Evolutionary conservation across 2,329 filamentous ascomycete species (phyloP).

Genomic region (Venturiaceae sp.): DNA sequence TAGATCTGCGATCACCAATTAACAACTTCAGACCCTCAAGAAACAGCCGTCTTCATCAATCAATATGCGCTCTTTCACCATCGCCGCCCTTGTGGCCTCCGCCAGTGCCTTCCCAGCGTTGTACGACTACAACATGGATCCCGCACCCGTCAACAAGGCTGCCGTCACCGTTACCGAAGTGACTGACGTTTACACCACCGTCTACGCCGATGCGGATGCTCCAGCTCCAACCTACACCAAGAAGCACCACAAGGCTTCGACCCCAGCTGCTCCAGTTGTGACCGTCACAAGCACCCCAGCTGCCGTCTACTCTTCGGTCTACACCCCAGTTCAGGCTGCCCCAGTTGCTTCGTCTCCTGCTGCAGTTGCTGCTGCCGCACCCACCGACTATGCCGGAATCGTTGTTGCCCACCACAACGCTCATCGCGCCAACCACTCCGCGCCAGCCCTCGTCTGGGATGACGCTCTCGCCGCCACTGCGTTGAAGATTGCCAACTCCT

Average conservation of each 20-base stretch:
- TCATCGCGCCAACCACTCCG: constrained; percentile 76
- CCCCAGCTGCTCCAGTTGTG: neutral
- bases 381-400: neutral
- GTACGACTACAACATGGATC: neutral
- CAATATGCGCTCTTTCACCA: constrained; percentile 7
- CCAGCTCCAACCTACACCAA: neutral
- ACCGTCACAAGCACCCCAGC: neutral
- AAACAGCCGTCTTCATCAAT: neutral
- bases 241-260: neutral
- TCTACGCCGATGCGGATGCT: neutral
- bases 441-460: constrained; percentile 56
- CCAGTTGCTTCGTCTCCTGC: neutral
- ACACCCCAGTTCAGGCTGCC: neutral
- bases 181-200: constrained; percentile 5
- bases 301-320: no score
- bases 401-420: constrained; percentile 65
- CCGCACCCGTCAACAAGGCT: neutral
- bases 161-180: constrained; percentile 8
- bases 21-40: neutral
- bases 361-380: neutral
- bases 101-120: neutral
- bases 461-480: constrained; percentile 55
- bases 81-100: constrained; percentile 7
- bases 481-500: constrained; percentile 50
- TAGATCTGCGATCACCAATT: constrained; percentile 4